A percentile compares a stretch with the other conserved stretches of the same genome.
Conservation (phyloP, 768 basidiomycete genomes). For the Phlebiopsis gigantea region DNA sequence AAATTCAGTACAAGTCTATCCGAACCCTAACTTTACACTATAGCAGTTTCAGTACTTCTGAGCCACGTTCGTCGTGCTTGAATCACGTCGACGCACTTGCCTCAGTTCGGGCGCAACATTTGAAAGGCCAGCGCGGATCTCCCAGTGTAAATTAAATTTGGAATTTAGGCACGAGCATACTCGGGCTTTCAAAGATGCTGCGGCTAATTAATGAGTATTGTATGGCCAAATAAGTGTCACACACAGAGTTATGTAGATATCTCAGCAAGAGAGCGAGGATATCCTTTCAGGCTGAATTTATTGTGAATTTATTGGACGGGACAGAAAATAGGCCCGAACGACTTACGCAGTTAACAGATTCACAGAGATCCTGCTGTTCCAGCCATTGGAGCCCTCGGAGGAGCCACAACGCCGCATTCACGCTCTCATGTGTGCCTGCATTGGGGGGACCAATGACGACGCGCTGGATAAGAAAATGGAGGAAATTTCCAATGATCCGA, state of each 20-base stretch:
- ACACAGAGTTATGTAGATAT: no score
- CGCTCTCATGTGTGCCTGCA: not conserved
- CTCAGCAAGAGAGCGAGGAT: no score
- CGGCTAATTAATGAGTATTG: no score
- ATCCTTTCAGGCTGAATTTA: no score
- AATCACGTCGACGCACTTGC: not conserved
- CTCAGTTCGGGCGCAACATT: not conserved
- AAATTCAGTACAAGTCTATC: not conserved
- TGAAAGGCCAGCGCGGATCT: not conserved
- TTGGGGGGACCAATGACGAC: no score
- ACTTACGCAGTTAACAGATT: no score
- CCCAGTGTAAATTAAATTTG: no score
- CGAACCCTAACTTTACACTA: not conserved
- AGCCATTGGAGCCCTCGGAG: not conserved
- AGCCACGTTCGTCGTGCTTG: slow-evolving; percentile 1
- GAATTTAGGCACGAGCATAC: no score
- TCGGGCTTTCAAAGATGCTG: no score
- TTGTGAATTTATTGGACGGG: no score
- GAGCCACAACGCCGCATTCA: not conserved
- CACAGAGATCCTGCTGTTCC: not conserved
- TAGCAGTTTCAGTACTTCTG: not conserved
- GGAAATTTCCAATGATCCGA: not conserved
- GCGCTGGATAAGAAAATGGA: not conserved
- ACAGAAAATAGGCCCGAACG: no score
- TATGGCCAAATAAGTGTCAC: no score